phyloP scores from a whole-genome alignment of 371 early-diverging fungal genomes.

The Gilbertella persicaria region DNA sequence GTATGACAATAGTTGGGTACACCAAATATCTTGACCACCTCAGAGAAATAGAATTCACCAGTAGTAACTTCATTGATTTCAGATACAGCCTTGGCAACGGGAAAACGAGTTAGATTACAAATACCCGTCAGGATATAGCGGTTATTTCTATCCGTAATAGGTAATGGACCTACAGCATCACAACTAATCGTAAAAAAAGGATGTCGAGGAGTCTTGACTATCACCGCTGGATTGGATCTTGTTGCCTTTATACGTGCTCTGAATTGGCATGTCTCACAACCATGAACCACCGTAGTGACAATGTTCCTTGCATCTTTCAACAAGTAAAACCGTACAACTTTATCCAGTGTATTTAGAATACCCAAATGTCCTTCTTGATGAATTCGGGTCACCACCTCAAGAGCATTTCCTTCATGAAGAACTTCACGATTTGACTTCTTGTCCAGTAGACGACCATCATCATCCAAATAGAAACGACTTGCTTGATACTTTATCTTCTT shows the following conservation, averaged over 20 bases:
- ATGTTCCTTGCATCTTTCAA: constrained; percentile 19
- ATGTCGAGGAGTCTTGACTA: constrained; percentile 4
- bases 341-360: constrained; percentile 9
- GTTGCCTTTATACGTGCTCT: constrained; percentile 13
- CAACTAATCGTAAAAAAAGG: constrained; percentile 18
- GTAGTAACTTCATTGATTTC: constrained; percentile 19
- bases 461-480: not conserved
- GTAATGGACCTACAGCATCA: constrained; percentile 20
- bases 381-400: constrained; percentile 10
- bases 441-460: not conserved
- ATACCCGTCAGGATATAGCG: constrained; percentile 5
- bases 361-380: constrained; percentile 24
- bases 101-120: constrained; percentile 10
- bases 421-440: constrained; percentile 10
- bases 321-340: constrained; percentile 2
- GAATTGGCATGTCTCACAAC: constrained; percentile 1
- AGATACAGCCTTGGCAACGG: constrained; percentile 6
- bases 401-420: constrained; percentile 11
- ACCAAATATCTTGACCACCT: constrained; percentile 11
- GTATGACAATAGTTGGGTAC: constrained; percentile 10
- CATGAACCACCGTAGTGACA: constrained; percentile 18
- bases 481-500: not conserved
- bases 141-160: not conserved
- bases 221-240: constrained; percentile 11
- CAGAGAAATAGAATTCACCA: constrained; percentile 7